Evolutionary conservation across 139 green algal genomes (phyloP), one percentile per base, ranked within the genome.

Genomic region (Closterium sp.): DNA sequence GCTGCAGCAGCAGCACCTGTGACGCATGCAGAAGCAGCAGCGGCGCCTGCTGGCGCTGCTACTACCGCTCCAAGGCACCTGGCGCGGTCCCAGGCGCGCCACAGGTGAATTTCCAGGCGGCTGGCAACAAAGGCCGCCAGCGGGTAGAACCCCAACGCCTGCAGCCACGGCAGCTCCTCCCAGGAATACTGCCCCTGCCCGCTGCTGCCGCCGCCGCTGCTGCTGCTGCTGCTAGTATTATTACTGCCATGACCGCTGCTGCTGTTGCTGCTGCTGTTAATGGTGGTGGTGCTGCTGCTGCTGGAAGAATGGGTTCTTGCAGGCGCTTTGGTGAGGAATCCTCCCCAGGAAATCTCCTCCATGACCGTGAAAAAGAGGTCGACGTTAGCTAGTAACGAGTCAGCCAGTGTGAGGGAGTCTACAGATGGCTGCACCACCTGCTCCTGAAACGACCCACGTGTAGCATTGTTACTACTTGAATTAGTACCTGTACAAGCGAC

Each of bases 141-240:
- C 9, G 70, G 30, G 91, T 88, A 93, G 86, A 85, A 93, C 24
- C 91, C 91, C 31, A 91, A 13, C 27, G 86, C 45, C 42, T 91
- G 70, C 30, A 93, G 91, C 91, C 91, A 93, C 27, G 70, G 87
- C 19, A 34, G 45, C 86, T 93, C 91, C 31, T 93, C 34, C 90
- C 90, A 93, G 0, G 85, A 31, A 88, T 22, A 79, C 62, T 79
- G 17, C 19, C 62, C 62, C 62, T 79, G 62, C 17, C 62, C 19
- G 13, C 62, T 24, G 62, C 62, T 79, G 13, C 62, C 19, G 17
- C 62, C 4, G 62, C 62, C 27, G 17, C 17, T 24, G 1, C 10
- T 13, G 17, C 5, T 79, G 17, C 62, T 79, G 62, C 62, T 79
- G 62, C 11, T 79, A 13, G 13, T 50, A 13, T 9, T 13, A 50